phyloP scores from a whole-genome alignment of 73 alveolate genomes.

The Paramecium caudatum region DNA sequence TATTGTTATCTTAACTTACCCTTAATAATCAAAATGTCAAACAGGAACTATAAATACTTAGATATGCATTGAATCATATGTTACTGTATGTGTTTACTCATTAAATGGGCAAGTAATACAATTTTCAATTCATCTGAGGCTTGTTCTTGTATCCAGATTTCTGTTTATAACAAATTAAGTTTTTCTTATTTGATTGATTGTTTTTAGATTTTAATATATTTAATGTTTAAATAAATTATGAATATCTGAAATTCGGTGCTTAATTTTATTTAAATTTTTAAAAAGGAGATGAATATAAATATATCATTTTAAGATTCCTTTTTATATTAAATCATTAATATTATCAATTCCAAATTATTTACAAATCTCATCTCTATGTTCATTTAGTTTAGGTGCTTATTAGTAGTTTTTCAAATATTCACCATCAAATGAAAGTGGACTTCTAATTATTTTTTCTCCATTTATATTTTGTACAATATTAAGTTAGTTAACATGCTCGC shows the following conservation, averaged over 20 bases:
- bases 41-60: too few species aligned
- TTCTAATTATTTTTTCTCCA: constrained; percentile 77
- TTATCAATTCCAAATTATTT: constrained; percentile 8
- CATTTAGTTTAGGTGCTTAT: constrained; percentile 83
- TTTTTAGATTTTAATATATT: too few species aligned
- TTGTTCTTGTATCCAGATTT: too few species aligned
- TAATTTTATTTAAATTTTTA: neutral
- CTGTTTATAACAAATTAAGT: too few species aligned
- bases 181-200: too few species aligned
- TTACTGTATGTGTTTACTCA: too few species aligned
- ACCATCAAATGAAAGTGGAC: constrained; percentile 72
- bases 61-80: too few species aligned
- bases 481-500: constrained; percentile 56
- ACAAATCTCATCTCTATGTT: constrained; percentile 79
- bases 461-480: constrained; percentile 60
- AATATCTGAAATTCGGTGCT: neutral
- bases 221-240: too few species aligned
- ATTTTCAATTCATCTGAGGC: too few species aligned
- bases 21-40: too few species aligned
- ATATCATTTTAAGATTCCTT: constrained; percentile 47
- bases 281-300: neutral
- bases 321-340: neutral
- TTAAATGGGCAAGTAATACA: too few species aligned
- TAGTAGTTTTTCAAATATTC: constrained; percentile 65
- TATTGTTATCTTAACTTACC: too few species aligned